Base-by-base conservation (phyloP, 2,329 filamentous ascomycete genomes). In the Epicoccum nigrum region DNA sequence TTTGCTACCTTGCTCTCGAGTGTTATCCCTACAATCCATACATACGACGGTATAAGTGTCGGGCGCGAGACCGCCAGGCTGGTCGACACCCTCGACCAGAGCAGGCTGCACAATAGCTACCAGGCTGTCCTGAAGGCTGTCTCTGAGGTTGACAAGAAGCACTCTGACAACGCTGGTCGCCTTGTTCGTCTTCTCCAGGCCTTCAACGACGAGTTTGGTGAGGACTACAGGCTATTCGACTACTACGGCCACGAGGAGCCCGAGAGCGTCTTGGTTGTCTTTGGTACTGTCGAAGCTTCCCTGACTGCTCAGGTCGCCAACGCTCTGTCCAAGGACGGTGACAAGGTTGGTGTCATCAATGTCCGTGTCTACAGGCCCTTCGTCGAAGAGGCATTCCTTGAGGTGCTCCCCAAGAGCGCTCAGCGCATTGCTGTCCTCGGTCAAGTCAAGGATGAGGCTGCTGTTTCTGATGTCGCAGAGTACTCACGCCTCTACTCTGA, bases 311-410 rank as follows among this genome's bases (percentile, higher is more conserved):
- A 97, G 76, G 85, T 96, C 45, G 86, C 91, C 9, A 79, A 81
- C 34, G 85, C 86, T 32, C 80, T 97, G 38, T 83, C 89, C 23
- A 82, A 84, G 57, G 83, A 87, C 58, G 92, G 88, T 59, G 83
- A 83, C 69, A 90, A 87, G 76, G 84, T 97, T 55, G 94, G 94
- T 64, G 88, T 93, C 31, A 81, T 99, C 74, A 93, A 90, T 65
- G 93, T 97, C 38, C 89, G 94, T 58, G 83, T 99, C 47, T 99
- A 97, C 80, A 86, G 93, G 34, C 94, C 94, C 13, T 97, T 99
- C 68, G 85, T 94, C 25, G 94, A 99, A 77, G 92, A 97, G 71
- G 89, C 90, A 43, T 97, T 99, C 81, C 79, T 97, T 57, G 86
- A 88, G 60, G 83, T 84, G 9, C 83, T 99, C 21, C 92, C 94